phyloP scores from a whole-genome alignment of 2,329 filamentous ascomycete species.

The Dothideomycetidae sp. region DNA sequence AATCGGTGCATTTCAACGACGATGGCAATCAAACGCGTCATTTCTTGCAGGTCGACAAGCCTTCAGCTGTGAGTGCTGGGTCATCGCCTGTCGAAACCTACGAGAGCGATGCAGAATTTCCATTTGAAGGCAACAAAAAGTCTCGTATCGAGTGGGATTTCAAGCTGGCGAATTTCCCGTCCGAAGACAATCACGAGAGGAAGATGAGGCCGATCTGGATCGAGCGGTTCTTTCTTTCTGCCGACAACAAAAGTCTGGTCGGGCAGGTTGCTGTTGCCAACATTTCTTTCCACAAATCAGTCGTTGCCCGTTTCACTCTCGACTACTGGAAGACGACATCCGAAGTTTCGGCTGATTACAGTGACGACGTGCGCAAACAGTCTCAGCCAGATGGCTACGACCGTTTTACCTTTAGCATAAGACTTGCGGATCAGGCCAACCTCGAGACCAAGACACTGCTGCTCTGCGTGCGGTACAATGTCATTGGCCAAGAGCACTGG shows the following conservation, averaged over 20 bases:
- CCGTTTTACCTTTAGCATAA: constrained; percentile 87
- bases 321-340: constrained; percentile 99
- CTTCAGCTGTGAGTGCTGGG: constrained; percentile 87
- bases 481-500: constrained; percentile 79
- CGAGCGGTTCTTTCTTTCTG: constrained; percentile 74
- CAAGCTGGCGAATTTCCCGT: constrained; percentile 66
- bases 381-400: constrained; percentile 55
- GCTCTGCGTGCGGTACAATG: constrained; percentile 78
- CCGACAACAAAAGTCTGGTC: constrained; percentile 73
- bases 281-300: constrained; percentile 72
- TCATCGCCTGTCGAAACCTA: constrained; percentile 83
- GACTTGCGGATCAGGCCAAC: constrained; percentile 78
- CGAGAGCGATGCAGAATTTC: constrained; percentile 79
- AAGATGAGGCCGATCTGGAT: constrained; percentile 57
- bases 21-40: constrained; percentile 92
- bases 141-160: constrained; percentile 71
- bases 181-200: constrained; percentile 44
- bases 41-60: constrained; percentile 85
- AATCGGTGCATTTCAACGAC: constrained; percentile 96
- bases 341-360: constrained; percentile 80
- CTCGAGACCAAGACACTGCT: constrained; percentile 86
- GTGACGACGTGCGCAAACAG: constrained; percentile 57
- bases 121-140: constrained; percentile 49
- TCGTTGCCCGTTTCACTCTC: constrained; percentile 86
- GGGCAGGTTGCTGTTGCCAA: constrained; percentile 79